phyloP scores from a whole-genome alignment of 2,329 filamentous ascomycete species.

The Fusarium gaditjirri region DNA sequence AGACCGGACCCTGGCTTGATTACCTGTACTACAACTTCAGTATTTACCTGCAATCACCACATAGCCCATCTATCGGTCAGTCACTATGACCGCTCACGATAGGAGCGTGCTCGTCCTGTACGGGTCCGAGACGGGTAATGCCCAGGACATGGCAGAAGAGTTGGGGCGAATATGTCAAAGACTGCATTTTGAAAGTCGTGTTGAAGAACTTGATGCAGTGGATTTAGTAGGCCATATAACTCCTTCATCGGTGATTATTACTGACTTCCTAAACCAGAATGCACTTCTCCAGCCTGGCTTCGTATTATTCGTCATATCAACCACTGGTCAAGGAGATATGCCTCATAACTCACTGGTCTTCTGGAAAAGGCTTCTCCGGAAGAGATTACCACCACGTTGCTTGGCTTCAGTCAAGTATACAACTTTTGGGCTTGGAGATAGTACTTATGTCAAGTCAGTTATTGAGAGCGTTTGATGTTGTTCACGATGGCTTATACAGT shows the following conservation, averaged over 20 bases:
- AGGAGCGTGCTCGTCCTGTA: conserved; percentile 78
- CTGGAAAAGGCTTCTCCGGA: conserved; percentile 86
- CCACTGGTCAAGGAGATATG: conserved; percentile 93
- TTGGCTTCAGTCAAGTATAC: conserved; percentile 78
- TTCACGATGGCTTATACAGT: background rate
- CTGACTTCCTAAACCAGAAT: conserved; percentile 54
- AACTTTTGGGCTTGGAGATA: conserved; percentile 92
- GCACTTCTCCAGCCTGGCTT: conserved; percentile 63
- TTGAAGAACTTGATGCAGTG: conserved; percentile 81
- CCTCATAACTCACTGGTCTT: conserved; percentile 84
- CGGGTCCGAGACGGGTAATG: conserved; percentile 94
- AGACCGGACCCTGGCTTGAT: conserved; percentile 5
- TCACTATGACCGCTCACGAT: conserved; percentile 43
- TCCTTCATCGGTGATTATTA: background rate
- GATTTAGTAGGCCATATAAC: conserved; percentile 70
- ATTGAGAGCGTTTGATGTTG: background rate
- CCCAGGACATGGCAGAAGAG: conserved; percentile 90
- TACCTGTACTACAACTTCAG: background rate
- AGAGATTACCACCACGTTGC: conserved; percentile 77
- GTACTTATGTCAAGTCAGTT: conserved; percentile 86
- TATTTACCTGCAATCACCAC: background rate
- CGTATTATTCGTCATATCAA: conserved; percentile 86
- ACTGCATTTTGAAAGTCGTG: conserved; percentile 78
- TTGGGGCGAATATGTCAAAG: conserved; percentile 79
- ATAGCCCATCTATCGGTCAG: background rate